Evolutionary conservation across 345 rosid species (phyloP), one percentile per base, ranked within the genome.

Genomic region (Eucalyptus decipiens): DNA sequence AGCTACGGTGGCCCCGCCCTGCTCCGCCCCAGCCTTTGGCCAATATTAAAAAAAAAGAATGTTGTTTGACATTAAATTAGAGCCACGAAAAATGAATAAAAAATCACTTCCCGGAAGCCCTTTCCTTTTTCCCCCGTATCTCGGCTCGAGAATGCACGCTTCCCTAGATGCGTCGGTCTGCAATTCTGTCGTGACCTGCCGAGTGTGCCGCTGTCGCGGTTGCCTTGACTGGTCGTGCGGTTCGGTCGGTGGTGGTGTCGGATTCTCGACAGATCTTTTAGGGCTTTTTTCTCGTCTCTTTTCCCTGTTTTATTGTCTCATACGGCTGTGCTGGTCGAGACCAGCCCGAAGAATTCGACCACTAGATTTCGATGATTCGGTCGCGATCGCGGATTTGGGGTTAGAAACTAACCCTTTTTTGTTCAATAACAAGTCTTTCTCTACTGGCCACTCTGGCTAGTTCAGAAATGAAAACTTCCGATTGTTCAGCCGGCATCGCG

Each of bases 391-490:
- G 24, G 81, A 37, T 72, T 72, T 72, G 52, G 45, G n/a, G 26
- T 0, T 69, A 34, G 26, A 72, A 34, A 19, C 52, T 6, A 6
- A 17, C 8, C 3, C 7, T 17, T 50, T 50, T 95, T 89, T 96
- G 97, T 94, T 94, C 95, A 51, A 94, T 87, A 40, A 94, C 92
- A 37, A 94, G 91, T 90, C 88, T 96, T 49, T 97, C 98, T 11
- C 90, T 88, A 49, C 93, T 94, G 85, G 90, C 92, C 90, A 95
- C 94, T 90, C 95, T 93, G 19, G 97, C 97, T 87, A 96, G 87
- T 89, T 97, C 96, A 40, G 97, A 96, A 32, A 95, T 56, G 93
- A 94, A 89, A 37, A 83, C 89, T 89, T 97, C 97, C 90, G 93
- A 90, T 89, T 94, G 95, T 89, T 92, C 92, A 26, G 96, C 96